Conservation (phyloP, 2,329 filamentous ascomycete genomes). For the Thielaviopsis euricoi region DNA sequence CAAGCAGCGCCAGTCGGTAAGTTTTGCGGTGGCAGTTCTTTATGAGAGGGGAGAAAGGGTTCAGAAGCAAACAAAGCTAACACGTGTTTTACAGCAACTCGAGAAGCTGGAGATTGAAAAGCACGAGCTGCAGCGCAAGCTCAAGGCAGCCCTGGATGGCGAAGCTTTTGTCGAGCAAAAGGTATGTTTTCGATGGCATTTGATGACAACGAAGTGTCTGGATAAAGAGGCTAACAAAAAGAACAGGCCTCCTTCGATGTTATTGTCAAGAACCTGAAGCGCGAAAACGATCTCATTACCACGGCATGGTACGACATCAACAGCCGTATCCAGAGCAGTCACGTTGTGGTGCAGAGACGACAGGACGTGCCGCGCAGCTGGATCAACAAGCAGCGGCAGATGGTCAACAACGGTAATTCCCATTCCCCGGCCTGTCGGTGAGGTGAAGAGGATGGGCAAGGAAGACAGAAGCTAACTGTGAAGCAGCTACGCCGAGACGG, state of each 20-base stretch:
- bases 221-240: not conserved
- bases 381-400: slow-evolving; percentile 66
- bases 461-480: not conserved
- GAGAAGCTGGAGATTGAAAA: slow-evolving; percentile 40
- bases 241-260: slow-evolving; percentile 33
- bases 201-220: not conserved
- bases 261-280: slow-evolving; percentile 51
- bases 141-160: slow-evolving; percentile 36
- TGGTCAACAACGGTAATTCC: slow-evolving; percentile 32
- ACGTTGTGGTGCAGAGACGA: slow-evolving; percentile 59
- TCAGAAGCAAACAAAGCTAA: slow-evolving; percentile 7
- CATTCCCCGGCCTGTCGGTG: not conserved
- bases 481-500: slow-evolving; percentile 11
- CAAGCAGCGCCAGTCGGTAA: slow-evolving; percentile 42
- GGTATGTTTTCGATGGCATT: slow-evolving; percentile 23
- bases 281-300: slow-evolving; percentile 62
- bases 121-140: slow-evolving; percentile 35
- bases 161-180: slow-evolving; percentile 33
- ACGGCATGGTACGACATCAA: slow-evolving; percentile 80
- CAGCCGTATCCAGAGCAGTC: slow-evolving; percentile 65
- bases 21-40: slow-evolving; percentile 16
- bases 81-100: slow-evolving; percentile 30
- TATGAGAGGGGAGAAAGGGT: slow-evolving; percentile 11
- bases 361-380: slow-evolving; percentile 65
- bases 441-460: no score